Evolutionary conservation across 169 alveolate genomes (phyloP), one percentile per base, ranked within the genome.

Genomic region (Babesia ovis): DNA sequence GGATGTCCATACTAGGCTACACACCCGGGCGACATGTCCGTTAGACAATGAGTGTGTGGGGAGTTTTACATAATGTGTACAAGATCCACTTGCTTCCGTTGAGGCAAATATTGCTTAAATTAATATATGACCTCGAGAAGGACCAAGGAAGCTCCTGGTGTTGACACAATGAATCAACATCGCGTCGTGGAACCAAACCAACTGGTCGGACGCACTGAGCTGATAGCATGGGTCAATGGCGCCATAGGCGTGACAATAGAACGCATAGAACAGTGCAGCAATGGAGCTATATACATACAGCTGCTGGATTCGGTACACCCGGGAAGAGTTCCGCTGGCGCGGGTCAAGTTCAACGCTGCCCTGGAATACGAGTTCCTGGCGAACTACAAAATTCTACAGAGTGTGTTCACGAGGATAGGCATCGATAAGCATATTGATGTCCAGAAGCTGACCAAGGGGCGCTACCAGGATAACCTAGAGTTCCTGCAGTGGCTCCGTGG

Each of bases 401-500:
- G 92, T 42, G 98, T 95, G 39, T 95, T 98, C 76, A 95, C 90
- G 56, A 94, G 92, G 46, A 81, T 93, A 27, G 95, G 92, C 23
- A 91, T 96, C 70, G 91, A 89, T 34, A 93, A 92, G 74, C 92
- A 94, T 76, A 95, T 98, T 54, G 98, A 96, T 74, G 95, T 95
- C 32, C 94, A 93, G 72, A 90, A 82, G 86, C 88, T 92, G 35
- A 92, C 94, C 23, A 96, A 94, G 61, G 99, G 98, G 20, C 95
- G 94, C 72, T 95, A 94, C 85, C 95, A 95, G 68, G 99, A 97
- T 84, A 95, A 97, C 85, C 90, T 95, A 53, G 99, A 97, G 84
- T 95, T 98, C 82, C 80, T 95, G 41, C 98, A 98, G 85, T 98
- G 99, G 99, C 74, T 98, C 75, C 95, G 97, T 84, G 94, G 97